Evolutionary conservation across 2,329 filamentous ascomycete species (phyloP).

Genomic region (Xylaria sp.): DNA sequence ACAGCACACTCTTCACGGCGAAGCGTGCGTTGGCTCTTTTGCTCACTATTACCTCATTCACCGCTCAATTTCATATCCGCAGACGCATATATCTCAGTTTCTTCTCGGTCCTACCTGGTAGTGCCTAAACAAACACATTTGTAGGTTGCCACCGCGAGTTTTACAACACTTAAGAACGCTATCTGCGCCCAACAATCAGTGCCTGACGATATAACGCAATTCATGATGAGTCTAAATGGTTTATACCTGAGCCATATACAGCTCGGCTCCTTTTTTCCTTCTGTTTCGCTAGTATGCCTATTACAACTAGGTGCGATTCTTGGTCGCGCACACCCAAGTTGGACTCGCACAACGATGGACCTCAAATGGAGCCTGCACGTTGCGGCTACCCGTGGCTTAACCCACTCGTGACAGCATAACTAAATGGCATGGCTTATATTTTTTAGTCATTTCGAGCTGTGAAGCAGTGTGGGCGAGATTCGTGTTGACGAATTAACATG

Average conservation of each 20-base stretch:
- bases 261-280: background rate
- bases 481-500: background rate
- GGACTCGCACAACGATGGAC: background rate
- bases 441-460: background rate
- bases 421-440: background rate
- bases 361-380: background rate
- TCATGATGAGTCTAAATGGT: background rate
- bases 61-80: background rate
- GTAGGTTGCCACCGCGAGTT: background rate
- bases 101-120: background rate
- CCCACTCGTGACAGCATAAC: background rate
- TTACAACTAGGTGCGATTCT: background rate
- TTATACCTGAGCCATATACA: background rate
- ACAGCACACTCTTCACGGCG: constrained; percentile 1
- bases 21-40: constrained; percentile 16
- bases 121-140: background rate
- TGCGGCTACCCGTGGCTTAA: background rate
- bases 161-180: constrained; percentile 1
- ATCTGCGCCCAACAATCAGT: constrained; percentile 4
- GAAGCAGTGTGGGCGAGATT: background rate
- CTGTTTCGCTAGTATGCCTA: background rate
- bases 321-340: background rate
- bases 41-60: constrained; percentile 4
- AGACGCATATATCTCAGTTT: background rate
- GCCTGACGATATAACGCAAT: background rate